Evolutionary conservation across 2,329 filamentous ascomycete genomes (phyloP).

Genomic region (Arthrobotrys sphaeroides): DNA sequence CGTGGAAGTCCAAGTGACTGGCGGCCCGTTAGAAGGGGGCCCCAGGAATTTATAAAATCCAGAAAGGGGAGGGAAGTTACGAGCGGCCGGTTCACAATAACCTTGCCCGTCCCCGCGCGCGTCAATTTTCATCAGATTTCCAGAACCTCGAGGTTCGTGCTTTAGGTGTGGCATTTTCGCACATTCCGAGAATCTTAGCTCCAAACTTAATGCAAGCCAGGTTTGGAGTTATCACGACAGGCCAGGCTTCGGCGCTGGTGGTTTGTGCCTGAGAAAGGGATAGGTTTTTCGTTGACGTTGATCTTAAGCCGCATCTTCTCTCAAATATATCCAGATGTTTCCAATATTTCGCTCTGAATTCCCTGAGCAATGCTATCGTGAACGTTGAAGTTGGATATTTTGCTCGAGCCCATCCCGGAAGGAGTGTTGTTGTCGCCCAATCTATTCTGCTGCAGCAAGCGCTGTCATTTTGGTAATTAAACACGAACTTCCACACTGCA

Average conservation of each 20-base stretch:
- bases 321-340: too few species aligned
- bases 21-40: too few species aligned
- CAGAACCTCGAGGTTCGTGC: background rate
- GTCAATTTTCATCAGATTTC: background rate
- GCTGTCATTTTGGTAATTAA: conserved; percentile 5
- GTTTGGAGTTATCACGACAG: too few species aligned
- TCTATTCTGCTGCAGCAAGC: conserved; percentile 10
- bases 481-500: background rate
- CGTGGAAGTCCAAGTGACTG: too few species aligned
- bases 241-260: too few species aligned
- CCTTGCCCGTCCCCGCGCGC: background rate
- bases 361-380: too few species aligned
- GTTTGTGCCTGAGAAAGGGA: too few species aligned
- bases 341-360: too few species aligned
- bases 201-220: conserved; percentile 1
- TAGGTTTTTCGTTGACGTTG: too few species aligned
- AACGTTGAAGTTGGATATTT: too few species aligned
- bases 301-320: too few species aligned
- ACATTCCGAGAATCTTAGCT: conserved; percentile 3
- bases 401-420: background rate
- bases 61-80: background rate
- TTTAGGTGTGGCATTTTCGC: background rate
- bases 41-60: too few species aligned
- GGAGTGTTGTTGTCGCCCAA: background rate
- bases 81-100: background rate